Percentiles rank a stretch among this genome's conserved stretches.
Conservation (phyloP, 352 stramenopile genomes). For the Phytophthora foliorum region DNA sequence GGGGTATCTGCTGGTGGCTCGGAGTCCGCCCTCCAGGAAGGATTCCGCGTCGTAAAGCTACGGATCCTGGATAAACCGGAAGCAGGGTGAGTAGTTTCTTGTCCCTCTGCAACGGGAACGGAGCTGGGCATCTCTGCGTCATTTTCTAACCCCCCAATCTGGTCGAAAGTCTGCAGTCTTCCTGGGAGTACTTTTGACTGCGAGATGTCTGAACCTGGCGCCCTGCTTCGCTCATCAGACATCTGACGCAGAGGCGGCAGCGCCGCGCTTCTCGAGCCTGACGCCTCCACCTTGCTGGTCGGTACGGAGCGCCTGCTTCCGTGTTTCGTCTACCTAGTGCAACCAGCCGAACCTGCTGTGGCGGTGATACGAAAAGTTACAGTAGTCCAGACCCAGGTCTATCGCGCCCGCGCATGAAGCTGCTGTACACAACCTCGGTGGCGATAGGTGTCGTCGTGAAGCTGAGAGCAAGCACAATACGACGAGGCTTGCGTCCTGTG, state of each 20-base stretch:
- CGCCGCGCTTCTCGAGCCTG: constrained; percentile 5
- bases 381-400: constrained; percentile 13
- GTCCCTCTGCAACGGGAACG: background rate
- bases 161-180: constrained; percentile 19
- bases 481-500: background rate
- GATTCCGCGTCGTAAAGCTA: constrained; percentile 8
- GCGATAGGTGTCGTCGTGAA: constrained; percentile 12
- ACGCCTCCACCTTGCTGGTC: constrained; percentile 16
- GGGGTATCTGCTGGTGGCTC: background rate
- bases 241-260: constrained; percentile 34
- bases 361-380: constrained; percentile 15
- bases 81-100: background rate
- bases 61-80: constrained; percentile 7
- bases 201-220: constrained; percentile 6
- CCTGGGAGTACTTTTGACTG: constrained; percentile 4
- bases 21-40: constrained; percentile 3
- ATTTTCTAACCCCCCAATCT: background rate
- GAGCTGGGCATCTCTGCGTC: constrained; percentile 9
- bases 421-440: constrained; percentile 4
- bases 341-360: background rate
- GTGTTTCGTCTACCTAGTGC: constrained; percentile 1
- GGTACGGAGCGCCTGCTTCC: constrained; percentile 17
- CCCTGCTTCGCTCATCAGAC: constrained; percentile 18
- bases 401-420: constrained; percentile 32
- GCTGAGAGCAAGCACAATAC: background rate